phyloP scores from a whole-genome alignment of 2,329 filamentous ascomycete species.

The Pseudogymnoascus sp. region DNA sequence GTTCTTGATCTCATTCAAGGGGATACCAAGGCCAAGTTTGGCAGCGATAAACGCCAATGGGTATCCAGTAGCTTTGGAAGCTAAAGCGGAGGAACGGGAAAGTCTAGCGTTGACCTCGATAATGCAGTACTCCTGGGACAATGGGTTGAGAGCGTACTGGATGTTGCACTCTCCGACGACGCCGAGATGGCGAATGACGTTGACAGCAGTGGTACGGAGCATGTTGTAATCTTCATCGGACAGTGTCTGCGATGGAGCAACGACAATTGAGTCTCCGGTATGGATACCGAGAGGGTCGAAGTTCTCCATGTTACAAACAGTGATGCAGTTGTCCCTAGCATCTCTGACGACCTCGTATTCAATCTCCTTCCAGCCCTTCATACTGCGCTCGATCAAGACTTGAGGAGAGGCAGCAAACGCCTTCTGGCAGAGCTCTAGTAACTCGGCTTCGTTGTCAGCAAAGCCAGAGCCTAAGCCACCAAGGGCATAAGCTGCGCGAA shows the following conservation, averaged over 20 bases:
- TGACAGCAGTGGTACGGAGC: slow-evolving; percentile 93
- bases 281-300: slow-evolving; percentile 98
- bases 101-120: slow-evolving; percentile 98
- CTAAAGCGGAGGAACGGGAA: slow-evolving; percentile 88
- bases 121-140: slow-evolving; percentile 94
- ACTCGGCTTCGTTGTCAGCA: slow-evolving; percentile 76
- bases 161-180: slow-evolving; percentile 99
- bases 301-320: slow-evolving; percentile 99
- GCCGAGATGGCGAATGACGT: slow-evolving; percentile 92
- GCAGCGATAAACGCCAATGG: slow-evolving; percentile 94
- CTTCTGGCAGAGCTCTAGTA: slow-evolving; percentile 85
- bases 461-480: slow-evolving; percentile 95
- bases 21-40: slow-evolving; percentile 90
- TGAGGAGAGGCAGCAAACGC: slow-evolving; percentile 93
- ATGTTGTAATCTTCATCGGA: slow-evolving; percentile 99
- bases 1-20: slow-evolving; percentile 93
- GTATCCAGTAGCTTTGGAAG: slow-evolving; percentile 95
- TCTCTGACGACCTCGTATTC: slow-evolving; percentile 98
- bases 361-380: slow-evolving; percentile 99
- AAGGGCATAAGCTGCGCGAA: slow-evolving; percentile 90
- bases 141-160: slow-evolving; percentile 93
- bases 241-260: slow-evolving; percentile 92
- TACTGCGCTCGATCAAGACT: slow-evolving; percentile 92
- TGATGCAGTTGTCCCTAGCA: slow-evolving; percentile 95
- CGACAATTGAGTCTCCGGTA: slow-evolving; percentile 96